Evolutionary conservation across 352 stramenopile species (phyloP), one percentile per base, ranked within the genome.

Genomic region (Pythium insidiosum): DNA sequence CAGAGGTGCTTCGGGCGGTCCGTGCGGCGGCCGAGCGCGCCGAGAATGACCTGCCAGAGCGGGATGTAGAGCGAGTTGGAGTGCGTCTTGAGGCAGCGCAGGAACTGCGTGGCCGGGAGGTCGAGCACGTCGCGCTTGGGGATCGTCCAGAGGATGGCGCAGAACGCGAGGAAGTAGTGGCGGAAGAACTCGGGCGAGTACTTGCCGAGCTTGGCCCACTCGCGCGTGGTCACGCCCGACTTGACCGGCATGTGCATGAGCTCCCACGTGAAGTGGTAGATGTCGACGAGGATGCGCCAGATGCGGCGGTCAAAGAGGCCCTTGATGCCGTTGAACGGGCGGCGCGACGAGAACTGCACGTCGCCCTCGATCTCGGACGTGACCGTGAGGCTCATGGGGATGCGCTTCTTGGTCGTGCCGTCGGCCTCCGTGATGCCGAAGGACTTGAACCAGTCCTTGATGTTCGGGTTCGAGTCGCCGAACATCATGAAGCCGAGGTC

Each of bases 401-500:
- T 90, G 51, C 77, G 77, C 68, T 81, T 90, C 48, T 81, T 81
- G 31, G 80, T 93, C 44, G 80, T 90, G 38, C 80, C 80, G 45
- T 93, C 63, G n/a, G 79, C 71, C 50, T 93, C 58, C 22, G 80
- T 93, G 56, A 93, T 64, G 38, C 80, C 80, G 26, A 93, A 77
- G 34, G 68, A 78, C 63, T 88, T 81, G 61, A 93, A 93, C 80
- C 80, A 93, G 43, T 82, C 73, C 63, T 93, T 93, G 54, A 93
- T 93, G 69, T 93, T 93, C 38, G 80, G 80, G 66, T 93, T 93
- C 58, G 80, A 93, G 57, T 93, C 80, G 20, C 80, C 80, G 41
- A 87, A 93, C 80, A 93, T 93, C 80, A 93, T 93, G 62, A 93
- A 93, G 55, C 80, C 80, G 29, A 93, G 73, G 56, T 93, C 80